Percentiles rank a stretch among this genome's conserved stretches.
Evolutionary conservation across 306 rosid species (phyloP).

Genomic region (Inga leiocalycina): DNA sequence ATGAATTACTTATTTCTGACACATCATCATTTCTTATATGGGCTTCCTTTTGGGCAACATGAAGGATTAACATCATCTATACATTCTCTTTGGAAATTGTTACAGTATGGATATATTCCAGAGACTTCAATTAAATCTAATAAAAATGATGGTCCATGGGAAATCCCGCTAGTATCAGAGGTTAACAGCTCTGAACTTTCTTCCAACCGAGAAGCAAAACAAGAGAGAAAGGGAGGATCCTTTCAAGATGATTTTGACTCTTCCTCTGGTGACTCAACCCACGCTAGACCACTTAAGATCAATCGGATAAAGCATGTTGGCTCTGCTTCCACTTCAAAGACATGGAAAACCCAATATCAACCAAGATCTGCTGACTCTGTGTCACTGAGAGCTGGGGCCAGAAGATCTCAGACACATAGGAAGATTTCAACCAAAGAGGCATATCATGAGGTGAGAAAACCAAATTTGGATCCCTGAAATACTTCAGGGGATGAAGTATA

Average conservation of each 20-base stretch:
- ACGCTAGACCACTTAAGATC: background rate
- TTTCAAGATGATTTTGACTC: background rate
- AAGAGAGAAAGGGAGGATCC: background rate
- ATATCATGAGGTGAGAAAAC: constrained; percentile 50
- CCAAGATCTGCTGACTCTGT: constrained; percentile 18
- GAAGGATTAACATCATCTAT: constrained; percentile 18
- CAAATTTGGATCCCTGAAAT: background rate
- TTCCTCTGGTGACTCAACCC: constrained; percentile 17
- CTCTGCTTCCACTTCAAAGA: constrained; percentile 6
- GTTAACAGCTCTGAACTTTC: background rate
- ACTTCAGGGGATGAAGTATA: background rate
- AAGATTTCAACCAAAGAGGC: constrained; percentile 23
- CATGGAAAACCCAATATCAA: constrained; percentile 19
- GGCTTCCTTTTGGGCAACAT: background rate
- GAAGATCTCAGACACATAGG: constrained; percentile 37
- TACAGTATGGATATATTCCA: constrained; percentile 26
- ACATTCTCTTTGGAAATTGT: constrained; percentile 21
- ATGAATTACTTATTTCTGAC: constrained; percentile 8
- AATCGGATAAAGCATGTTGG: background rate
- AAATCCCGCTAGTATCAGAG: constrained; percentile 9
- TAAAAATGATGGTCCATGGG: constrained; percentile 21
- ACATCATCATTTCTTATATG: background rate
- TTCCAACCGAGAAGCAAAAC: constrained; percentile 10
- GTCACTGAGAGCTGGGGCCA: constrained; percentile 11
- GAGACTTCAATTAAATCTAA: constrained; percentile 2